Conservation (phyloP, 495 filamentous ascomycete genomes). For the Lophiostoma macrostomum region DNA sequence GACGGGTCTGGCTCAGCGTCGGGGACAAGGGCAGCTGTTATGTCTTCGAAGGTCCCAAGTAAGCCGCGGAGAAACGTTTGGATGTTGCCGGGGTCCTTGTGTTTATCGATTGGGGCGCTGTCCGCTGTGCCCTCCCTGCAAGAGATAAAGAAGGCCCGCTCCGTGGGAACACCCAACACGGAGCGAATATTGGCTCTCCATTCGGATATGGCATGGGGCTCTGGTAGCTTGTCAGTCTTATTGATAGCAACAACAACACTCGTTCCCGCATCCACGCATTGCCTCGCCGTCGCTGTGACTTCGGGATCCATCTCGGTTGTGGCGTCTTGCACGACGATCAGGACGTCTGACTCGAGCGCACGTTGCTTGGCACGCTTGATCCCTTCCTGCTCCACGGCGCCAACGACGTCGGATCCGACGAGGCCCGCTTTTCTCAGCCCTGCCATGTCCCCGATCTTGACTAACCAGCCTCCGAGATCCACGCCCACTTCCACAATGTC, state of each 20-base stretch:
- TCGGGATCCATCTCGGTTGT: constrained; percentile 52
- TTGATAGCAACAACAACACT: constrained; percentile 73
- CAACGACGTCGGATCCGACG: constrained; percentile 43
- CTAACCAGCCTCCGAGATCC: constrained; percentile 85
- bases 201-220: constrained; percentile 16
- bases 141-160: constrained; percentile 63
- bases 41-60: constrained; percentile 62
- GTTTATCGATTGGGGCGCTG: neutral
- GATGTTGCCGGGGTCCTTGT: constrained; percentile 61
- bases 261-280: constrained; percentile 54
- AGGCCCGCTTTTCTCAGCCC: constrained; percentile 59
- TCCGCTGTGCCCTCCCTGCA: constrained; percentile 49
- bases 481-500: constrained; percentile 92
- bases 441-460: constrained; percentile 87
- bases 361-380: constrained; percentile 81
- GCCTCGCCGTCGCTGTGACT: constrained; percentile 55
- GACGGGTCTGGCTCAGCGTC: constrained; percentile 45
- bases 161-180: constrained; percentile 36
- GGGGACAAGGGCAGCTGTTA: constrained; percentile 59
- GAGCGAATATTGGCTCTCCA: constrained; percentile 33
- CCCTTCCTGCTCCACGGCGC: constrained; percentile 81
- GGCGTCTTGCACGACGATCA: constrained; percentile 62
- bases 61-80: constrained; percentile 65
- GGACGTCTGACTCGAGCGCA: constrained; percentile 78
- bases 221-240: constrained; percentile 66